Conservation (phyloP, 164 flowering plant genomes). For the Kalanchoe fedtschenkoi region DNA sequence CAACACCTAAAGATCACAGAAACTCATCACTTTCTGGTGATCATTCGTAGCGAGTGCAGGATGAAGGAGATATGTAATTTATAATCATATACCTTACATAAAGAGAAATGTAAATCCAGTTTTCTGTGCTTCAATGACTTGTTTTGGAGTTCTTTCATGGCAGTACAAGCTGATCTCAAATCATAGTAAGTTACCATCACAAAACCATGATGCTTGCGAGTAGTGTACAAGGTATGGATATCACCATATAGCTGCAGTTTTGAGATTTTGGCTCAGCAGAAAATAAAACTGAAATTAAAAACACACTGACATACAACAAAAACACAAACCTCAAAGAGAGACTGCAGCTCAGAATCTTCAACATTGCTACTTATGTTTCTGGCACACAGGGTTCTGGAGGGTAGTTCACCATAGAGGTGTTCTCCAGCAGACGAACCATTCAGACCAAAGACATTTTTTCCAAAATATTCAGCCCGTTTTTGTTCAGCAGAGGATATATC, state of each 20-base stretch:
- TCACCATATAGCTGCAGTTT: slow-evolving; percentile 56
- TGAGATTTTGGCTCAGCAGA: background rate
- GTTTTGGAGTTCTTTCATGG: slow-evolving; percentile 60
- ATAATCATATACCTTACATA: slow-evolving; percentile 42
- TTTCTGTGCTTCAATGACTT: slow-evolving; percentile 51
- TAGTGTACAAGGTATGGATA: slow-evolving; percentile 55
- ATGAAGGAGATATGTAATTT: background rate
- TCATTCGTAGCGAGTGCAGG: background rate
- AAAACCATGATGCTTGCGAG: slow-evolving; percentile 67
- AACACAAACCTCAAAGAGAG: slow-evolving; percentile 50
- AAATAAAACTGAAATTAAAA: background rate
- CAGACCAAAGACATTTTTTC: slow-evolving; percentile 13
- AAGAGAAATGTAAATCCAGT: slow-evolving; percentile 61
- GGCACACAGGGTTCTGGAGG: slow-evolving; percentile 65
- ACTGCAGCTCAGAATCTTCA: slow-evolving; percentile 51
- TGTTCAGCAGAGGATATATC: slow-evolving; percentile 16
- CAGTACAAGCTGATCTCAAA: slow-evolving; percentile 54
- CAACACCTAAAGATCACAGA: too few species aligned
- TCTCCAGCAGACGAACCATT: slow-evolving; percentile 15
- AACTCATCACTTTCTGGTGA: background rate
- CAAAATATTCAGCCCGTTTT: slow-evolving; percentile 14
- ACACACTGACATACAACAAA: background rate
- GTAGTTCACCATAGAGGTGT: slow-evolving; percentile 40
- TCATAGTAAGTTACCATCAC: slow-evolving; percentile 65
- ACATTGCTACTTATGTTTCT: slow-evolving; percentile 56